Conservation (phyloP, 2,329 filamentous ascomycete species). For the Ascochyta lentis region DNA sequence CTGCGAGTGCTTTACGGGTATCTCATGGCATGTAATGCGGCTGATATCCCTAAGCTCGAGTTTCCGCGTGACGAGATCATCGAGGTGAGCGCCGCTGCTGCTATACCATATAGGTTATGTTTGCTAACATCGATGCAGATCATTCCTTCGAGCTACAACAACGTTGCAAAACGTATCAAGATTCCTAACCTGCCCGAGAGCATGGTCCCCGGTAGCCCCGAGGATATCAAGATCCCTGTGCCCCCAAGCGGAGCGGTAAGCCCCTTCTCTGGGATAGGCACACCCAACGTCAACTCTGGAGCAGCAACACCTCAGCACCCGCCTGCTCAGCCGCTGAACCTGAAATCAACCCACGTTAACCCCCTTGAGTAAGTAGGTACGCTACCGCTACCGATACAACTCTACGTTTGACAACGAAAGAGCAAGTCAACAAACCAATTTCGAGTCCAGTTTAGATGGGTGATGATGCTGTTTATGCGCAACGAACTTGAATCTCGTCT, state of each 20-base stretch:
- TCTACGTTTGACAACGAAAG: slow-evolving; percentile 31
- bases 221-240: slow-evolving; percentile 81
- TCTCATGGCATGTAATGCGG: slow-evolving; percentile 96
- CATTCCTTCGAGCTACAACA: slow-evolving; percentile 96
- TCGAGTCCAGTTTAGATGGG: slow-evolving; percentile 23
- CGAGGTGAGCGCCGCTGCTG: slow-evolving; percentile 62
- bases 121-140: slow-evolving; percentile 61
- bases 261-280: slow-evolving; percentile 52
- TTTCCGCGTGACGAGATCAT: slow-evolving; percentile 98
- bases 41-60: slow-evolving; percentile 88
- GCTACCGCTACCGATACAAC: slow-evolving; percentile 24
- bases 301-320: slow-evolving; percentile 31
- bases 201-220: slow-evolving; percentile 77
- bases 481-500: not conserved
- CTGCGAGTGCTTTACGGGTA: slow-evolving; percentile 96
- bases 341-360: slow-evolving; percentile 42
- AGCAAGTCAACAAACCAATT: slow-evolving; percentile 30
- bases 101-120: slow-evolving; percentile 14
- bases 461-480: slow-evolving; percentile 9
- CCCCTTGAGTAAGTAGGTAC: slow-evolving; percentile 33
- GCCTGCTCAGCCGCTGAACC: slow-evolving; percentile 30
- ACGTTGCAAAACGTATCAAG: slow-evolving; percentile 87
- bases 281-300: slow-evolving; percentile 39
- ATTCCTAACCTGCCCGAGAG: slow-evolving; percentile 73
- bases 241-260: slow-evolving; percentile 62